These are phyloP conservation scores for Stachybotrys echinatus DNA, from an alignment of 2,329 filamentous ascomycete genomes.

Conservation along the genomic window DNA sequence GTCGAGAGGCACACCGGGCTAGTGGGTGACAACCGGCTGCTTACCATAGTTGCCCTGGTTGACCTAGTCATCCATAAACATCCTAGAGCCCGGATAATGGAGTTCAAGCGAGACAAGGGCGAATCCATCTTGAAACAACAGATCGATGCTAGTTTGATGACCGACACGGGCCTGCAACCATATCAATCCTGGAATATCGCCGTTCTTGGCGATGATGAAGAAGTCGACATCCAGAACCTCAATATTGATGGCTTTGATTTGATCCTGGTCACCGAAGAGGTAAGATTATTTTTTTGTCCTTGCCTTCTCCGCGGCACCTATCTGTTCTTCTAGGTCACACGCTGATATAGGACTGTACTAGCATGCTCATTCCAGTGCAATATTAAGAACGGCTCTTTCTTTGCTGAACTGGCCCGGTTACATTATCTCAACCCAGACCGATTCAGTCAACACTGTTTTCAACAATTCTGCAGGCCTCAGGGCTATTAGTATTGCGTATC, in stretches of 20 bases:
- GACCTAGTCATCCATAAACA: constrained; percentile 4
- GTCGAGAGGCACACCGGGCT: neutral
- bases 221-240: neutral
- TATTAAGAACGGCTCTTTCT: neutral
- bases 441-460: neutral
- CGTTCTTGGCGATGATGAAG: neutral
- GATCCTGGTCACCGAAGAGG: neutral
- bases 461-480: neutral
- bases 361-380: neutral
- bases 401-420: neutral
- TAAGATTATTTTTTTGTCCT: neutral
- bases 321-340: neutral
- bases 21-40: neutral
- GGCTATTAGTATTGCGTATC: neutral
- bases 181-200: neutral
- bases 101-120: neutral
- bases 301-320: neutral
- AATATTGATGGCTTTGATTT: neutral
- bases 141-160: neutral
- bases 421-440: neutral
- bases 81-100: neutral
- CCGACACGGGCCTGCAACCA: neutral
- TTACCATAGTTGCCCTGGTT: neutral
- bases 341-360: neutral
- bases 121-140: neutral